Base-by-base conservation (phyloP, 306 rosid genomes). In the Rosa chinensis region DNA sequence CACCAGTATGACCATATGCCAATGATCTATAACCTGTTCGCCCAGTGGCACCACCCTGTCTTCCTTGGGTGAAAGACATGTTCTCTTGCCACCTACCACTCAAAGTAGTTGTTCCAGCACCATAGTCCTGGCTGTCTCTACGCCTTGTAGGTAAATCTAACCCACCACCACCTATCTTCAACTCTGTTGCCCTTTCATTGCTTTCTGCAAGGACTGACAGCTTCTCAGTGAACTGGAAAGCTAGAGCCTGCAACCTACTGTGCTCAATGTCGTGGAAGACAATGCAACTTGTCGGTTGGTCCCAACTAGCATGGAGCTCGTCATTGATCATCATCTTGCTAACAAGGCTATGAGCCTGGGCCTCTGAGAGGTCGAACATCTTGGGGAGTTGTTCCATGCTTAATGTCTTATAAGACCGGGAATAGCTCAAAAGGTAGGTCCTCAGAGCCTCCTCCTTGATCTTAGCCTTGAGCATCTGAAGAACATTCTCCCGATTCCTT, bases 321-420 rank as follows among this genome's bases (percentile, higher is more conserved):
- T 91, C 97, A 8, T 87, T 87, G 81, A 95, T 85, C 92, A 95
- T 95, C 99, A 95, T 90, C 86, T 88, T 90, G 81, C 97, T 91
- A 40, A 93, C 91, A 72, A 90, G 81, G 77, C 94, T 83, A 44
- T 90, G 97, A 18, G 76, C 81, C 20, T 75, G 91, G 6, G 93
- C 76, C 76, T 85, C 82, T 21, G 90, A 80, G 59, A 95, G 90
- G 62, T 92, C 91, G 67, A 95, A 95, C 88, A 95, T n/a, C 74
- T 87, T 89, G 8, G 90, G 73, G 58, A 95, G 92, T 66, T 89
- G 97, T 20, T 83, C 92, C 79, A 90, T 43, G 55, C 98, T 93
- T 75, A 95, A 73, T 75, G 98, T 89, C 55, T 87, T 89, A 64
- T 90, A 95, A 20, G 98, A 89, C 7, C 90, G 87, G 45, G 90